Evolutionary conservation across 2,329 filamentous ascomycete genomes (phyloP).

Genomic region (Phialocephala sp.): DNA sequence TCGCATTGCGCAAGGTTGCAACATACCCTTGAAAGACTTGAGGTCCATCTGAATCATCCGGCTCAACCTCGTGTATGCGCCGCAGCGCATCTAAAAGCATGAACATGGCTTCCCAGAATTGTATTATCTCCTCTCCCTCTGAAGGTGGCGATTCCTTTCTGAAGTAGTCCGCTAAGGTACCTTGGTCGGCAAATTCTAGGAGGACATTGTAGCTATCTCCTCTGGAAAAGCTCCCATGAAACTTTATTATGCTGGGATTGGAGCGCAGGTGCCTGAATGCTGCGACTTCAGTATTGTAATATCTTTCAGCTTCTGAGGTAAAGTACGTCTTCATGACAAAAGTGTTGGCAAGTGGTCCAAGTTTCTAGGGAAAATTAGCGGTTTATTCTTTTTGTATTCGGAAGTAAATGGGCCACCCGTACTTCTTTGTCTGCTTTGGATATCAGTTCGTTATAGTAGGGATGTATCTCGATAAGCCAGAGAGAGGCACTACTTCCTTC

Average conservation of each 20-base stretch:
- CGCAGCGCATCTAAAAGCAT: conserved; percentile 36
- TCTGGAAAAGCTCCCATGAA: conserved; percentile 35
- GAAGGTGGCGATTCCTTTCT: conserved; percentile 28
- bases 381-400: conserved; percentile 33
- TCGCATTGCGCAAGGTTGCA: neutral
- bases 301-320: conserved; percentile 25
- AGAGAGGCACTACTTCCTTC: too few species aligned
- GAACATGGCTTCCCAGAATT: conserved; percentile 40
- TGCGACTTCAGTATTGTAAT: conserved; percentile 36
- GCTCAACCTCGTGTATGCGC: conserved; percentile 24
- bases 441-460: too few species aligned
- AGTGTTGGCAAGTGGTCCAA: conserved; percentile 21
- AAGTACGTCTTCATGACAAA: conserved; percentile 40
- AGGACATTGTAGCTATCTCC: conserved; percentile 40
- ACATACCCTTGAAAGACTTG: conserved; percentile 18
- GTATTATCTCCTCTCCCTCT: conserved; percentile 34
- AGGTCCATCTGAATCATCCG: neutral
- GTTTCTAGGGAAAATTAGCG: neutral
- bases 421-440: conserved; percentile 24
- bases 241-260: conserved; percentile 34
- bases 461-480: too few species aligned
- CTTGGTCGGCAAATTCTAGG: conserved; percentile 44
- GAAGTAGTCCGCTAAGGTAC: conserved; percentile 42
- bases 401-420: conserved; percentile 31
- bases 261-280: conserved; percentile 31